These are phyloP conservation scores for Pseudoneurospora amorphoporcata DNA, from an alignment of 495 filamentous ascomycete species.

Conservation along the genomic window DNA sequence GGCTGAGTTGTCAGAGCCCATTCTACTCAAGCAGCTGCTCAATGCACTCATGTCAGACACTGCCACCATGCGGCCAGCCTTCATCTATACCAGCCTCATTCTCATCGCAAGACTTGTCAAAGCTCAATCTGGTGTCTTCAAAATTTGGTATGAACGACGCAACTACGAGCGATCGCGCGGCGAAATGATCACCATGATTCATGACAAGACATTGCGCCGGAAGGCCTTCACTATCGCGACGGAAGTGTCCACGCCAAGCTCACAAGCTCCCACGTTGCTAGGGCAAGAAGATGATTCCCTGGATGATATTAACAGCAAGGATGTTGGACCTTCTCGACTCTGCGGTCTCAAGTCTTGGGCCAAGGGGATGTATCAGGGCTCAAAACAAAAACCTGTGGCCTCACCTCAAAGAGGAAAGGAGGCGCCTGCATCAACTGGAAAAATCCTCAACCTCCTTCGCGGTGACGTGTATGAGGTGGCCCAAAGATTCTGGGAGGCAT, in stretches of 20 bases:
- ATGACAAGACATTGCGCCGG: conserved; percentile 69
- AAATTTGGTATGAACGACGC: conserved; percentile 63
- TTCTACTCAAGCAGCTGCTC: conserved; percentile 63
- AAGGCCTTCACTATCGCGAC: conserved; percentile 50
- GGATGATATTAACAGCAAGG: conserved; percentile 12
- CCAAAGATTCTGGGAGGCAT: conserved; percentile 73
- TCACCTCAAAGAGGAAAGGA: background rate
- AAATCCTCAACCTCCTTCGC: conserved; percentile 73
- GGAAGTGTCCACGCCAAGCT: conserved; percentile 9
- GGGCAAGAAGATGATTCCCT: conserved; percentile 13
- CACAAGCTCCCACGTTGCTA: conserved; percentile 15
- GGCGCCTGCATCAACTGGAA: conserved; percentile 65
- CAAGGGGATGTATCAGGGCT: background rate
- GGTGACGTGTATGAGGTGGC: conserved; percentile 74
- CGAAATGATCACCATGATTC: conserved; percentile 81
- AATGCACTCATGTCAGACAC: conserved; percentile 49
- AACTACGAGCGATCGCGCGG: conserved; percentile 68
- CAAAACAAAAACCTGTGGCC: background rate
- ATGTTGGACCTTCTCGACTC: conserved; percentile 1
- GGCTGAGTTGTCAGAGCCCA: conserved; percentile 53
- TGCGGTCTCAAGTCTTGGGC: conserved; percentile 5
- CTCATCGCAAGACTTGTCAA: conserved; percentile 49
- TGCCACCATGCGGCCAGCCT: conserved; percentile 40
- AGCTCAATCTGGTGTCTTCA: conserved; percentile 57
- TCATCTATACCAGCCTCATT: conserved; percentile 56